Evolutionary conservation across 2,329 filamentous ascomycete genomes (phyloP), one percentile per base, ranked within the genome.

Genomic region (Hirsutella rhossiliensis): DNA sequence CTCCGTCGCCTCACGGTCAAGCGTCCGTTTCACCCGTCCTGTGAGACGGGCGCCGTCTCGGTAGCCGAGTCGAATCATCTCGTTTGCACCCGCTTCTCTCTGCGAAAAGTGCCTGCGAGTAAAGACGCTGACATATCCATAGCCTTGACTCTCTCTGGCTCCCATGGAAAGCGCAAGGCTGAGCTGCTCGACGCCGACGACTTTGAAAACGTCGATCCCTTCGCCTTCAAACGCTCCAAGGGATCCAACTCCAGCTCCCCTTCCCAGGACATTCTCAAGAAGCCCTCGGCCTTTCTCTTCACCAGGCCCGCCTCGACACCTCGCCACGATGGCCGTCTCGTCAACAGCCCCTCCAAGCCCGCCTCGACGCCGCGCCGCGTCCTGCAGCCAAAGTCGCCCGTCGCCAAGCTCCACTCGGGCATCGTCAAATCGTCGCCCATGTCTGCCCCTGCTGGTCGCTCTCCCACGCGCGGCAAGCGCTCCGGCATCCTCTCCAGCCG

Each of bases 371-470:
- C 62, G 44, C 71, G 66, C 40, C 63, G 66, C 11, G 60, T 72
- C 19, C 63, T 78, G 44, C 68, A 74, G 48, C 66, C 75, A 47
- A 74, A 69, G 54, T 76, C 75, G 5, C 75, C 73, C 15, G 59
- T 65, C 43, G 51, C 63, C 36, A 74, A 65, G 52, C 52, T 73
- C 45, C 70, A 65, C 59, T 64, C 65, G 8, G 56, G 53, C 45
- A 58, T 65, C 47, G 52, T 67, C 48, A 70, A 68, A 50, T 70
- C 76, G 1, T 67, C 75, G 13, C 73, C 79, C 12, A 65, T 77
- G 17, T 71, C 78, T 40, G 78, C 82, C n/a, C 82, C 84, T 36
- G 85, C 84, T 52, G 85, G 87, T 40, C 84, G 87, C 49, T 92
- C 87, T 3, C 87, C 87, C 3, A 84, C 75, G n/a, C 70, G 82